These are phyloP conservation scores for Rhynchospora breviuscula DNA, from an alignment of 176 grass and related monocot species.

Conservation along the genomic window DNA sequence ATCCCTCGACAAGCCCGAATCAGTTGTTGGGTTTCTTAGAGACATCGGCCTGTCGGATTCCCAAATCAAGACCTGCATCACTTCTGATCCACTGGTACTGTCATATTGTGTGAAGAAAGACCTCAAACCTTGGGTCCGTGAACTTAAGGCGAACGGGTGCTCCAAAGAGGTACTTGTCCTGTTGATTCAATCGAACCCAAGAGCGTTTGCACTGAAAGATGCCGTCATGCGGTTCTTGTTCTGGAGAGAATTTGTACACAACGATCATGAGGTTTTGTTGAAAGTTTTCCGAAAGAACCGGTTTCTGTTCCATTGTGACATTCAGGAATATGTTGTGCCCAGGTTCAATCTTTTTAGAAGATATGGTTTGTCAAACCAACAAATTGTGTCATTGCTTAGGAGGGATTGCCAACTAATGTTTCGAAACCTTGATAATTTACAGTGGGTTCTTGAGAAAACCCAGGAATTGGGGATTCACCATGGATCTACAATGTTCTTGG, in stretches of 20 bases:
- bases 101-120: neutral
- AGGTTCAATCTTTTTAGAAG: neutral
- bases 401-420: neutral
- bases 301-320: neutral
- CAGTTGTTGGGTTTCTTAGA: slow-evolving; percentile 16
- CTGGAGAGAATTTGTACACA: neutral
- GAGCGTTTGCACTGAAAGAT: neutral
- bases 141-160: slow-evolving; percentile 15
- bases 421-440: neutral
- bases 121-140: slow-evolving; percentile 10
- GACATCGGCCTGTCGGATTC: neutral
- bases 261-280: slow-evolving; percentile 14
- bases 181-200: slow-evolving; percentile 13
- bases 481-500: neutral
- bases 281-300: neutral
- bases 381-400: neutral
- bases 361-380: neutral
- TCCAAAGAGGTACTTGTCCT: neutral
- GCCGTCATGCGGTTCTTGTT: slow-evolving; percentile 14
- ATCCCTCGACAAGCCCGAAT: neutral
- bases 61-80: slow-evolving; percentile 7
- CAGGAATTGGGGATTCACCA: neutral
- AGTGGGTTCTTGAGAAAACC: neutral
- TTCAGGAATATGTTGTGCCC: neutral
- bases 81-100: slow-evolving; percentile 9